These are phyloP conservation scores for Pseudovirgaria hyperparasitica DNA, from an alignment of 2,329 filamentous ascomycete species.

Conservation along the genomic window DNA sequence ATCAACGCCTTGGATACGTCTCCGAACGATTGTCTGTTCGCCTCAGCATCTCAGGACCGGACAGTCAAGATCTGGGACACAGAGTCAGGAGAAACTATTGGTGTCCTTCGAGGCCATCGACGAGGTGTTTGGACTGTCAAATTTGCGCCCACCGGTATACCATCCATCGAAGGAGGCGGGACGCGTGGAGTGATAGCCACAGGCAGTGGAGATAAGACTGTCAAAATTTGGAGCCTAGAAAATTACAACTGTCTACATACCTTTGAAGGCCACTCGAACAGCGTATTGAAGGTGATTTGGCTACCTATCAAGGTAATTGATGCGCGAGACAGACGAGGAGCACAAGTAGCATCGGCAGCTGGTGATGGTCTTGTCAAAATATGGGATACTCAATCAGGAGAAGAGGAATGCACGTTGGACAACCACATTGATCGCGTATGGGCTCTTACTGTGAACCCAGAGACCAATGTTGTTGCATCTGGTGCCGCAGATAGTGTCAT, in stretches of 20 bases:
- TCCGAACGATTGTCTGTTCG: slow-evolving; percentile 64
- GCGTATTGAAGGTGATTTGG: slow-evolving; percentile 88
- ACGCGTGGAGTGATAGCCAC: slow-evolving; percentile 76
- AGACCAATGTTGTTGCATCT: slow-evolving; percentile 64
- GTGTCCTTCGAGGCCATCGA: slow-evolving; percentile 83
- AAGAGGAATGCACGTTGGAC: slow-evolving; percentile 79
- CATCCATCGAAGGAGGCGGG: slow-evolving; percentile 41
- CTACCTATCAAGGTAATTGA: slow-evolving; percentile 40
- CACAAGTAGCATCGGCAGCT: slow-evolving; percentile 73
- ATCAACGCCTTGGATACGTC: slow-evolving; percentile 91
- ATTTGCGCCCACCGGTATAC: slow-evolving; percentile 71
- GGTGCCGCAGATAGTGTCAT: slow-evolving; percentile 87
- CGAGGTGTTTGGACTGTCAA: slow-evolving; percentile 92
- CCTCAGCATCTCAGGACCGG: slow-evolving; percentile 90
- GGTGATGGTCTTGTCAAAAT: slow-evolving; percentile 94
- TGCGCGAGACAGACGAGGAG: slow-evolving; percentile 39
- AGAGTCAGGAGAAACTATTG: slow-evolving; percentile 79
- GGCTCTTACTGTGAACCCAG: slow-evolving; percentile 60
- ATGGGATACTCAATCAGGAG: slow-evolving; percentile 80
- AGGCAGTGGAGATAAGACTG: slow-evolving; percentile 88
- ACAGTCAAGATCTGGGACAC: slow-evolving; percentile 95
- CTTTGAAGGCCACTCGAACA: slow-evolving; percentile 93
- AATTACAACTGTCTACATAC: slow-evolving; percentile 90
- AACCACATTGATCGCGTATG: slow-evolving; percentile 95
- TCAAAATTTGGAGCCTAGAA: slow-evolving; percentile 86